Base-by-base conservation (phyloP, 2,329 filamentous ascomycete species). In the Trichoderma koningiopsis region DNA sequence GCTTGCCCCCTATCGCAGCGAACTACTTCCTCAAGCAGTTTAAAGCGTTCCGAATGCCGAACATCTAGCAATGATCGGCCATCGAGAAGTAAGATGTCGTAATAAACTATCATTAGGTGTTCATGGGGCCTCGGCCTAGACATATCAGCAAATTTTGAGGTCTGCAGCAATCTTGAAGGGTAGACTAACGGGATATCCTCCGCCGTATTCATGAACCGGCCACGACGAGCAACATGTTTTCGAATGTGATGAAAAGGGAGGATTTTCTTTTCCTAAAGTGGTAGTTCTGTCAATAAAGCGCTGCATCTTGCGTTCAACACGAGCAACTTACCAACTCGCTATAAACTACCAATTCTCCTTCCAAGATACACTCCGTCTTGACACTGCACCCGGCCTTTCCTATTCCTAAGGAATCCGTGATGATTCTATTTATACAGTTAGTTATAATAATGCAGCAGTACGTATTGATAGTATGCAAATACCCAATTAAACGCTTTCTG, bases 271-370 rank as follows among this genome's bases (percentile, higher is more conserved):
- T 90, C 83, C 79, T 87, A 22, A 7, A 19, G 4, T 6, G 11
- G 5, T 22, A 10, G 3, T 10, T 22, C 14, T 49, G 55, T 37
- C 8, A 59, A 59, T 5, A 2, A 7, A 29, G 2, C 0, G 16
- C 24, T 29, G 5, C 10, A 37, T 14, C 27, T 16, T 37, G 5
- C 27, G 0, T 14, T 19, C 24, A 11, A 6, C 24, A 5, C 1
- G 2, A 19, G 10, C 7, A 5, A 73, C 79, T 59, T 75, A 85
- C 85, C 74, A 83, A 81, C 63, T 93, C 89, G 76, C 87, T 92
- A 78, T 90, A 96, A 1, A 95, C 90, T 6, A 96, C 85, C 66
- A 97, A 81, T 76, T 97, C 94, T 2, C 92, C 93, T 75, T 97
- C 91, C 0, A 97, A 78, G 56, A 97, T 95, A 73, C 92, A 96